Percentiles rank a stretch among this genome's conserved stretches.
These are phyloP conservation scores for Dunaliella sp. DNA, from an alignment of 139 green algal species.

Conservation along the genomic window DNA sequence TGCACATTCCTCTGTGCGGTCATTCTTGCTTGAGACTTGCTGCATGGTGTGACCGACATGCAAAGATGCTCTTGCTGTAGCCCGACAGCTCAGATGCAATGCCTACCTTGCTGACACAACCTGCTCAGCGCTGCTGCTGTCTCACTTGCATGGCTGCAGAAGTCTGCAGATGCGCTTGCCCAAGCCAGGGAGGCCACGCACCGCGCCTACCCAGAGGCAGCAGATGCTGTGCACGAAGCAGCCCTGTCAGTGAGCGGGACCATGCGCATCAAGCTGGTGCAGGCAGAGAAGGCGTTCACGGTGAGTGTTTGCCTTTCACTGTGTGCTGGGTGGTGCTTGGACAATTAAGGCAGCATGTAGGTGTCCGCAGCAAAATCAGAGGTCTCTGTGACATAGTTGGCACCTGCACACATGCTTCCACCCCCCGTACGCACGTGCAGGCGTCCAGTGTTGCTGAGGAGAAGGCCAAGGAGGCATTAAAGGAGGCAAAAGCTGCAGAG, in stretches of 20 bases:
- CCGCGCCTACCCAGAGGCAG: neutral
- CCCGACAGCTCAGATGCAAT: too few species aligned
- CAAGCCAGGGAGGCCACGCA: neutral
- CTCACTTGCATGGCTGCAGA: neutral
- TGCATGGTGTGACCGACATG: too few species aligned
- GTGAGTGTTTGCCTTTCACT: neutral
- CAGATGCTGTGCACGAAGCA: neutral
- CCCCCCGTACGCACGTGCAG: neutral
- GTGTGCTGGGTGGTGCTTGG: too few species aligned
- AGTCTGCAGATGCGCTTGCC: neutral
- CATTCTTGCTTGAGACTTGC: too few species aligned
- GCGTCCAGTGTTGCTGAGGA: neutral
- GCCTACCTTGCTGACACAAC: too few species aligned
- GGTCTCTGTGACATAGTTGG: too few species aligned
- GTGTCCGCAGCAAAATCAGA: too few species aligned
- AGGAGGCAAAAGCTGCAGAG: neutral
- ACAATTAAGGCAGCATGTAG: too few species aligned
- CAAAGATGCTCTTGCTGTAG: too few species aligned
- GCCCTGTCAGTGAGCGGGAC: neutral
- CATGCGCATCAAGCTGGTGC: slow-evolving; percentile 10
- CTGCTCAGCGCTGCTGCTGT: too few species aligned
- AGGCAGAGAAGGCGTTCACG: slow-evolving; percentile 5
- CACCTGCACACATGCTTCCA: too few species aligned
- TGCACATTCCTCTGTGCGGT: too few species aligned
- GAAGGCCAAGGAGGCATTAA: neutral